phyloP scores from a whole-genome alignment of 176 grass and related monocot genomes.

The Phoenix dactylifera region DNA sequence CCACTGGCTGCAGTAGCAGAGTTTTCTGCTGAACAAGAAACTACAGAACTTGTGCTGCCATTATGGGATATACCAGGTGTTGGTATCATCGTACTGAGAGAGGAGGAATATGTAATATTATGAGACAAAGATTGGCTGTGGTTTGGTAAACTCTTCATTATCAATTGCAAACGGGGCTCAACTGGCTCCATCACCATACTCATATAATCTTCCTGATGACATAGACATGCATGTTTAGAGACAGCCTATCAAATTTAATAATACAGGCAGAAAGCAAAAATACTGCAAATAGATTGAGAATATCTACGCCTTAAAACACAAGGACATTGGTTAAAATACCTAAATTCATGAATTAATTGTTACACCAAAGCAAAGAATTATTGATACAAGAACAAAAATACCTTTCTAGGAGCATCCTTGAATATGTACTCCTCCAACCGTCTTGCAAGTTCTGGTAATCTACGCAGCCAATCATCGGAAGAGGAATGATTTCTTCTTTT shows the following conservation, averaged over 20 bases:
- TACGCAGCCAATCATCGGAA: constrained; percentile 21
- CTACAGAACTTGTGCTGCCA: constrained; percentile 38
- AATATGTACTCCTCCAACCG: constrained; percentile 19
- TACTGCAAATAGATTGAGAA: too few species aligned
- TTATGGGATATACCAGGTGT: constrained; percentile 79
- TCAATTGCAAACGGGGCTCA: constrained; percentile 44
- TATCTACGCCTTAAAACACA: too few species aligned
- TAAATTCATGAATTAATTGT: constrained; percentile 5
- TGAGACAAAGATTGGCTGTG: constrained; percentile 16
- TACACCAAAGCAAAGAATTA: constrained; percentile 8
- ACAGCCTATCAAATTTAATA: too few species aligned
- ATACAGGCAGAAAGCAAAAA: too few species aligned
- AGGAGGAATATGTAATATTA: constrained; percentile 51
- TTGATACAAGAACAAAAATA: constrained; percentile 4
- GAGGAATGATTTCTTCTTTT: constrained; percentile 12
- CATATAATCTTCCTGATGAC: constrained; percentile 62
- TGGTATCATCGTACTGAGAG: constrained; percentile 77
- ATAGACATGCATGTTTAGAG: constrained; percentile 9
- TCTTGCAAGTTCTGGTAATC: constrained; percentile 29
- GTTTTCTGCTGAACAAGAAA: constrained; percentile 49
- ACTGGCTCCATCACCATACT: constrained; percentile 49
- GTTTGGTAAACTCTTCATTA: constrained; percentile 39
- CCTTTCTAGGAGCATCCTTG: constrained; percentile 8
- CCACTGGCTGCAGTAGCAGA: constrained; percentile 33
- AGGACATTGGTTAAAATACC: not conserved